Evolutionary conservation across 495 filamentous ascomycete genomes (phyloP), one percentile per base, ranked within the genome.

Genomic region (Corynascus novoguineensis): DNA sequence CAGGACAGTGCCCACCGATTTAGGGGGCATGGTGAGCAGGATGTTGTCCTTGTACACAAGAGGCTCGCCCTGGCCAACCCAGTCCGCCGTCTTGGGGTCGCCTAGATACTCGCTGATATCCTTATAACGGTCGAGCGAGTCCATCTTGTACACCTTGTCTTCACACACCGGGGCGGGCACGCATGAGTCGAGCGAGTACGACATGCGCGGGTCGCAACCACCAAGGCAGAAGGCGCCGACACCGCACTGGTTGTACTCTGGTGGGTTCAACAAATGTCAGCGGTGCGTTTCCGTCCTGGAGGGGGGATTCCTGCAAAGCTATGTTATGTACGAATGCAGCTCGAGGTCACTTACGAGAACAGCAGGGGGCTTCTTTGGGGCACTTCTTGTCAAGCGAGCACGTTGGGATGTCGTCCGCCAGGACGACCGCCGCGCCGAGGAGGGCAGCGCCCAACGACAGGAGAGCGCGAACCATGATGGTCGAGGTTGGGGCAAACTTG

Each of bases 181-280:
- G 70, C 93, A 98, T 3, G 93, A 86, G 55, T 92, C 84, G 62
- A 97, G 76, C 5, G 81, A 79, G 74, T 82, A 85, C 31, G 92
- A 97, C 71, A 81, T 83, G 56, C 82, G 82, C 37, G 89, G 87
- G 69, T 98, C 92, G 75, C 93, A 98, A 57, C 93, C 93, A 53
- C 95, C 95, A 22, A 98, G 84, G 64, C 93, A 98, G 80, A 87
- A 97, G 48, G 90, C 93, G 64, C 93, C 93, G 40, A 89, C 86
- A 75, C 92, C 82, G 67, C 93, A 98, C 75, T 93, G 80, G 60
- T 89, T 89, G 73, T 98, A 98, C 73, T 92, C 92, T 97, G 64
- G n/a, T 11, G 27, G 59, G 24, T 61, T 58, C 21, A n/a, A n/a
- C 60, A 48, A 46, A 47, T 6, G 60, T 71, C 58, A 72, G 67